Evolutionary conservation across 108 stramenopile species (phyloP).

Genomic region (Schizochytrium sp.): DNA sequence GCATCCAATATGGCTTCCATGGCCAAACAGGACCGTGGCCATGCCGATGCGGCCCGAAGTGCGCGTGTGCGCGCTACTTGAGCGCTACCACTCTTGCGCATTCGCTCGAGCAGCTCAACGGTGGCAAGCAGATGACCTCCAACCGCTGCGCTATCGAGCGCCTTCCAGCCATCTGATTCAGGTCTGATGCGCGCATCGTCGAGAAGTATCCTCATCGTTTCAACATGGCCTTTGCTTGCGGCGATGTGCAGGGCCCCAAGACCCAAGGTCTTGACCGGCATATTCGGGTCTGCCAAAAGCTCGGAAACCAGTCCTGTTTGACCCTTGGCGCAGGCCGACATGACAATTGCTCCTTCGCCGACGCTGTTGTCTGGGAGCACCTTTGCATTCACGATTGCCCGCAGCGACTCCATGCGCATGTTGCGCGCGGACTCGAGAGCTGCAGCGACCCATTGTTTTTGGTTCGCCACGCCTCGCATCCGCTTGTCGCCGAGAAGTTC

Average conservation of each 20-base stretch:
- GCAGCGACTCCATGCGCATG: background rate
- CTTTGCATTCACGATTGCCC: background rate
- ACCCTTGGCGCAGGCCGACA: background rate
- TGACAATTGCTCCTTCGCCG: background rate
- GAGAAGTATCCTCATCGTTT: background rate
- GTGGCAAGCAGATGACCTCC: background rate
- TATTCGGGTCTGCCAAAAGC: background rate
- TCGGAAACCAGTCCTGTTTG: background rate
- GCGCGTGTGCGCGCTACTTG: background rate
- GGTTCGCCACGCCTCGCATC: background rate
- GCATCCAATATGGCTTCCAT: background rate
- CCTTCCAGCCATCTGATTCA: background rate
- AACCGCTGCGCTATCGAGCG: background rate
- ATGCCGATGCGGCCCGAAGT: background rate
- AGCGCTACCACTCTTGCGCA: background rate
- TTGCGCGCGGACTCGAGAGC: background rate
- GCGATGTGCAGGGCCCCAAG: background rate
- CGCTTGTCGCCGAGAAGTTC: background rate
- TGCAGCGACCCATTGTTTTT: background rate
- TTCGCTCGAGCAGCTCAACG: background rate
- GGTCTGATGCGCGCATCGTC: background rate
- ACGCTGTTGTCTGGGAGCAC: background rate
- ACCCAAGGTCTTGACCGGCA: background rate
- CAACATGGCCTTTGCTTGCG: background rate
- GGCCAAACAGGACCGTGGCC: background rate